Conservation (phyloP, 2,329 filamentous ascomycete species). For the Trichoderma lentiforme region DNA sequence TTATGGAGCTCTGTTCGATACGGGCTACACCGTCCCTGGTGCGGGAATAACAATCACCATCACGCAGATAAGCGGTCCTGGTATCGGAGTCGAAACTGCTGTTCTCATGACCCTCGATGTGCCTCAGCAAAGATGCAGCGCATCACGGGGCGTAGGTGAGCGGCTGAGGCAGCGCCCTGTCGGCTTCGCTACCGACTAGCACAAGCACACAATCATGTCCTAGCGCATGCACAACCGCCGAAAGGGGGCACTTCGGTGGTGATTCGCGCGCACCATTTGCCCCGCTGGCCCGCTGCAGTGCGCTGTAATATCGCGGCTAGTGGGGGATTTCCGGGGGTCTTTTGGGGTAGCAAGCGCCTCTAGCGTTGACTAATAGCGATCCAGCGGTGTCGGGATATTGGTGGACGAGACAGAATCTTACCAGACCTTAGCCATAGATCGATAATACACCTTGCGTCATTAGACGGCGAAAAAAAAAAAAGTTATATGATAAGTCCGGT, state of each 20-base stretch:
- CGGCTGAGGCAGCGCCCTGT: not conserved
- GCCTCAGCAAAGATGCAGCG: not conserved
- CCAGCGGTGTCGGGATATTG: constrained; percentile 4
- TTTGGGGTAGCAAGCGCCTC: not conserved
- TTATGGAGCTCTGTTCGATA: not conserved
- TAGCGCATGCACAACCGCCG: not conserved
- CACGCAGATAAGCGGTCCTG: not conserved
- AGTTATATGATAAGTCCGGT: not conserved
- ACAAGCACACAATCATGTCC: not conserved
- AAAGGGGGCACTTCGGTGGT: not conserved
- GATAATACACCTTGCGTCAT: not conserved
- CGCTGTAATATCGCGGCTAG: not conserved
- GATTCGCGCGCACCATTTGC: not conserved
- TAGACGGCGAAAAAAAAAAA: not conserved
- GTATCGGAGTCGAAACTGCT: not conserved
- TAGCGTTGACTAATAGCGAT: not conserved
- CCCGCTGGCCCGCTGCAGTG: not conserved
- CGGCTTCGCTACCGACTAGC: constrained; percentile 6
- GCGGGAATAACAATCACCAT: not conserved
- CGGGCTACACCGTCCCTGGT: not conserved
- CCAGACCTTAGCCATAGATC: not conserved
- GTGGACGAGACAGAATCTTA: not conserved
- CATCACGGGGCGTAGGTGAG: constrained; percentile 7
- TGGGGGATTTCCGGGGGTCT: constrained; percentile 6
- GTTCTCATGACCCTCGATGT: constrained; percentile 14